Conservation (phyloP, 345 rosid genomes). For the Trapa bicornis region DNA sequence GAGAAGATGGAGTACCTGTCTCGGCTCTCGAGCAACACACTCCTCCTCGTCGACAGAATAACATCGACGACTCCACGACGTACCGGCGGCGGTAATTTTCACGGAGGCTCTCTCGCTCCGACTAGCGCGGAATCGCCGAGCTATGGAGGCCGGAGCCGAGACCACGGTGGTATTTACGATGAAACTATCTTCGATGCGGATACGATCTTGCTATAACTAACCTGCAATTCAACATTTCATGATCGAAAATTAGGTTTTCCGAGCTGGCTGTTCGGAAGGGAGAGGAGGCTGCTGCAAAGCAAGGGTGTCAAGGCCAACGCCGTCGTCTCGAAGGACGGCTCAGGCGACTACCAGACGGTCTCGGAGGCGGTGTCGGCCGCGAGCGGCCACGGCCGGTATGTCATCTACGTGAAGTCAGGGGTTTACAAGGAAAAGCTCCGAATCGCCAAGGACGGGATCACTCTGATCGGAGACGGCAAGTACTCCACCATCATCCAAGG, state of each 20-base stretch:
- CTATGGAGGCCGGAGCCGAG: not conserved
- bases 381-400: conserved; percentile 36
- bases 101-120: not conserved
- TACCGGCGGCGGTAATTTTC: not conserved
- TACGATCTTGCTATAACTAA: not conserved
- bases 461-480: conserved; percentile 81
- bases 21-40: conserved; percentile 41
- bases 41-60: conserved; percentile 42
- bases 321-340: conserved; percentile 74
- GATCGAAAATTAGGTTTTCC: conserved; percentile 19
- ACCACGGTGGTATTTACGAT: not conserved
- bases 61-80: not conserved
- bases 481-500: conserved; percentile 43
- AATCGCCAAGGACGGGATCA: conserved; percentile 42
- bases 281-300: conserved; percentile 33
- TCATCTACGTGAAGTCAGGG: conserved; percentile 73
- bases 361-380: conserved; percentile 59
- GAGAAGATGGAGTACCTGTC: conserved; percentile 52
- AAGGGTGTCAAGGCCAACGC: conserved; percentile 14
- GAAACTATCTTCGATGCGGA: not conserved
- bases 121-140: not conserved
- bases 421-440: conserved; percentile 57
- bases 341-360: conserved; percentile 51
- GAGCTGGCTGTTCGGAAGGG: conserved; percentile 38
- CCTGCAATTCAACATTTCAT: not conserved